A percentile compares a stretch with the other conserved stretches of the same genome.
phyloP scores from a whole-genome alignment of 2,329 filamentous ascomycete genomes.

The Penicillium aurantiogriseum region DNA sequence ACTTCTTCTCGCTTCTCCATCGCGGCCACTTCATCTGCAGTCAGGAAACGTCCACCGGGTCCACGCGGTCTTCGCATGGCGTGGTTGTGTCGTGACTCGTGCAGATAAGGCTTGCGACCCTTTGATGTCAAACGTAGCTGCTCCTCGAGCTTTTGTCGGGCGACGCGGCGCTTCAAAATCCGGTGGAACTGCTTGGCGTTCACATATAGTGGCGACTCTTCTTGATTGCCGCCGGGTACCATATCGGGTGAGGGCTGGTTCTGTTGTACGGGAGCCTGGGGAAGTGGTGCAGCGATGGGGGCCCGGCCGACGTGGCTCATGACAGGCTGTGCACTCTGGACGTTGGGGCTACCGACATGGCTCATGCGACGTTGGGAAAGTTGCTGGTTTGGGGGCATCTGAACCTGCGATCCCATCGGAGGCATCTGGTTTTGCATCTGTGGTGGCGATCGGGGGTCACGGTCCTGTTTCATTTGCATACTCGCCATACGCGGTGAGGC shows the following conservation, averaged over 20 bases:
- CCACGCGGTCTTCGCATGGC: slow-evolving; percentile 94
- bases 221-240: slow-evolving; percentile 61
- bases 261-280: slow-evolving; percentile 61
- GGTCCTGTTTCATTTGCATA: slow-evolving; percentile 67
- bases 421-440: slow-evolving; percentile 64
- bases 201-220: slow-evolving; percentile 94
- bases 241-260: slow-evolving; percentile 79
- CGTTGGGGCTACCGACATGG: slow-evolving; percentile 70
- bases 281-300: slow-evolving; percentile 50
- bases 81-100: slow-evolving; percentile 96
- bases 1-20: slow-evolving; percentile 67
- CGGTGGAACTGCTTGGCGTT: slow-evolving; percentile 99
- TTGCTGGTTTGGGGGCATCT: slow-evolving; percentile 56
- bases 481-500: slow-evolving; percentile 76
- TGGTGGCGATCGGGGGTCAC: slow-evolving; percentile 72
- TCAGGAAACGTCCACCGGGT: slow-evolving; percentile 91
- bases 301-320: slow-evolving; percentile 66
- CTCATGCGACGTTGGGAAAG: slow-evolving; percentile 69
- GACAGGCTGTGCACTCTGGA: slow-evolving; percentile 71
- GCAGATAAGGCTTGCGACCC: slow-evolving; percentile 92
- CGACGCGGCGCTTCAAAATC: slow-evolving; percentile 90
- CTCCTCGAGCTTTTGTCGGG: slow-evolving; percentile 90
- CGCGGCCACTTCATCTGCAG: slow-evolving; percentile 88
- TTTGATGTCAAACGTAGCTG: slow-evolving; percentile 88
- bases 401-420: slow-evolving; percentile 48